Percentiles rank a stretch among this genome's conserved stretches.
phyloP scores from a whole-genome alignment of 306 rosid genomes.

The Cucurbita moschata region DNA sequence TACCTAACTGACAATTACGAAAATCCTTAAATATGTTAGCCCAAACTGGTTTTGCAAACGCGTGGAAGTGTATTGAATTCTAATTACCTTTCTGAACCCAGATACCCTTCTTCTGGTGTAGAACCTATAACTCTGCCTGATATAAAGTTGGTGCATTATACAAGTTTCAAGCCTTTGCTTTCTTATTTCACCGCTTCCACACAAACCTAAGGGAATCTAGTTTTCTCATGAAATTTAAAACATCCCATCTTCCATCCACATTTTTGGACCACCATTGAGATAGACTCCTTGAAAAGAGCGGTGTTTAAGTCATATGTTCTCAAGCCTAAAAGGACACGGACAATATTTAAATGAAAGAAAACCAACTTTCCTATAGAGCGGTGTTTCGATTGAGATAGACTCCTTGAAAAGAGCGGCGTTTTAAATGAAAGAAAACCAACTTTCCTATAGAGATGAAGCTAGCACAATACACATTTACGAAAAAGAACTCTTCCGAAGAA shows the following conservation, averaged over 20 bases:
- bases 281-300: neutral
- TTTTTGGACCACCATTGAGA: neutral
- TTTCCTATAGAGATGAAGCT: neutral
- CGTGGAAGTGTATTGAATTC: neutral
- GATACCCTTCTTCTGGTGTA: neutral
- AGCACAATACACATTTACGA: neutral
- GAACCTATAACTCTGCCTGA: neutral
- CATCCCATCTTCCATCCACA: neutral
- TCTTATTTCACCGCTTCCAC: neutral
- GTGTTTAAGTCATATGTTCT: neutral
- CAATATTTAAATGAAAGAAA: neutral
- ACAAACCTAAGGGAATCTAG: neutral
- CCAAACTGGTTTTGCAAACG: neutral
- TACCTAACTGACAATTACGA: too few relatives aligned
- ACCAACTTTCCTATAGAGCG: neutral
- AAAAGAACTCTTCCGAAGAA: neutral
- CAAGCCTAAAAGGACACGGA: neutral
- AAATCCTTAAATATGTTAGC: too few relatives aligned
- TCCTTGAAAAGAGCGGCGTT: neutral
- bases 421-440: neutral
- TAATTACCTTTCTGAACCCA: neutral
- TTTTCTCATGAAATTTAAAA: neutral
- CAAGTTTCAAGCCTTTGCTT: neutral
- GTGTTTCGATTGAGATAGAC: neutral
- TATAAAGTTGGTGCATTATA: too few relatives aligned